Percentiles rank a stretch among this genome's conserved stretches.
These are phyloP conservation scores for Fusarium devonianum DNA, from an alignment of 2,329 filamentous ascomycete genomes.

Conservation along the genomic window DNA sequence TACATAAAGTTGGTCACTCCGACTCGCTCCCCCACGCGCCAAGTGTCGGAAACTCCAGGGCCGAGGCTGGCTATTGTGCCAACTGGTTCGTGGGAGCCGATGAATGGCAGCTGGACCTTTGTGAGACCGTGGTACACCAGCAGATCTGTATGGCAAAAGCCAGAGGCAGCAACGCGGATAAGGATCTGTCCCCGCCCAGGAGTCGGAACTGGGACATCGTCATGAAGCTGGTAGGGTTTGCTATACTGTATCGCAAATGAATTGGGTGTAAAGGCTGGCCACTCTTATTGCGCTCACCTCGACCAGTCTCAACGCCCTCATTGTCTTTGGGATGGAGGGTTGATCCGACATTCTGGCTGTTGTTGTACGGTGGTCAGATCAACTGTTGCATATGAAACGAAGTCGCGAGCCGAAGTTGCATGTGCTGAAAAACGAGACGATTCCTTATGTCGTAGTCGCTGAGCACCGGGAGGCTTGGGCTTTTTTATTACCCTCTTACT, in stretches of 20 bases:
- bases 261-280: not conserved
- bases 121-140: conserved; percentile 31
- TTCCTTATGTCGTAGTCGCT: too few relatives aligned
- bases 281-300: conserved; percentile 9
- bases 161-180: conserved; percentile 11
- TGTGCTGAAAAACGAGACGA: not conserved
- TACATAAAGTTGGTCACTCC: conserved; percentile 32
- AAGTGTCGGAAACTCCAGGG: conserved; percentile 12
- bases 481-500: too few relatives aligned
- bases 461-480: too few relatives aligned
- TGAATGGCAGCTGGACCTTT: conserved; percentile 25
- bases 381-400: too few relatives aligned
- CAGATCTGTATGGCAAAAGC: conserved; percentile 34
- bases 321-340: conserved; percentile 9
- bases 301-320: conserved; percentile 31
- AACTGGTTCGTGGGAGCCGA: conserved; percentile 35
- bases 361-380: too few relatives aligned
- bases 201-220: conserved; percentile 16
- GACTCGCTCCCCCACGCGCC: conserved; percentile 25
- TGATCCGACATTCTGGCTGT: conserved; percentile 1
- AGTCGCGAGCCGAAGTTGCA: too few relatives aligned
- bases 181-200: conserved; percentile 20
- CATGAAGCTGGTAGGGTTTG: conserved; percentile 14
- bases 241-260: conserved; percentile 14
- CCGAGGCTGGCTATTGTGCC: conserved; percentile 30